Percentiles rank a stretch among this genome's conserved stretches.
phyloP scores from a whole-genome alignment of 495 filamentous ascomycete genomes.

The Xylaria telfairii region DNA sequence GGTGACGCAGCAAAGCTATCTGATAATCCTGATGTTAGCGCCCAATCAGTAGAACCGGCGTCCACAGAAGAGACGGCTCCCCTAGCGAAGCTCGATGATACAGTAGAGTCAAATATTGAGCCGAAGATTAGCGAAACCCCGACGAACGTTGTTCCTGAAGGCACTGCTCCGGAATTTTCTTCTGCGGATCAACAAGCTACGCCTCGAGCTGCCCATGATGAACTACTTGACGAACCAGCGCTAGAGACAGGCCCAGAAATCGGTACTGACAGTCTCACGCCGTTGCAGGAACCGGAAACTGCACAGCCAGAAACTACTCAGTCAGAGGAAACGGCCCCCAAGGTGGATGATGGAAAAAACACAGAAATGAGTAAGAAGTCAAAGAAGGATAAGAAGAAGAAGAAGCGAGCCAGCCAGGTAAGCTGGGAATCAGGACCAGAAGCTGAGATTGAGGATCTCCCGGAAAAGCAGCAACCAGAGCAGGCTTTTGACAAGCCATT shows the following conservation, averaged over 20 bases:
- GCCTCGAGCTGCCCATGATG: neutral
- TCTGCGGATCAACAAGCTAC: constrained; percentile 20
- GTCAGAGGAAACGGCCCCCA: constrained; percentile 17
- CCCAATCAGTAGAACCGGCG: neutral
- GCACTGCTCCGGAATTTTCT: neutral
- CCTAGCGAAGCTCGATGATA: neutral
- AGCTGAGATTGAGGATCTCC: constrained; percentile 27
- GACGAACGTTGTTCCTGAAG: neutral
- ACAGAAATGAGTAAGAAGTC: constrained; percentile 32
- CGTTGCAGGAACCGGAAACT: constrained; percentile 7
- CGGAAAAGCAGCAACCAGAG: constrained; percentile 23
- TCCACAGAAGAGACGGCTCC: neutral
- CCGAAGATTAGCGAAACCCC: neutral
- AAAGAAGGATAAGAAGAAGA: constrained; percentile 47
- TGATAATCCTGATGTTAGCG: neutral
- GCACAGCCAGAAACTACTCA: constrained; percentile 13
- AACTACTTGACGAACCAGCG: constrained; percentile 8
- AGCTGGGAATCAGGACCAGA: constrained; percentile 27
- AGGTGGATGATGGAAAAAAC: constrained; percentile 23
- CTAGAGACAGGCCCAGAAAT: constrained; percentile 1
- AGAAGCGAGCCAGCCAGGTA: constrained; percentile 36
- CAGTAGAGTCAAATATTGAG: neutral
- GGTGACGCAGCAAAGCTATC: neutral
- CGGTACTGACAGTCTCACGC: neutral
- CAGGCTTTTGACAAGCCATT: constrained; percentile 19